A percentile compares a stretch with the other conserved stretches of the same genome.
Conservation (phyloP, 2,329 filamentous ascomycete genomes). For the Didymella sp. region DNA sequence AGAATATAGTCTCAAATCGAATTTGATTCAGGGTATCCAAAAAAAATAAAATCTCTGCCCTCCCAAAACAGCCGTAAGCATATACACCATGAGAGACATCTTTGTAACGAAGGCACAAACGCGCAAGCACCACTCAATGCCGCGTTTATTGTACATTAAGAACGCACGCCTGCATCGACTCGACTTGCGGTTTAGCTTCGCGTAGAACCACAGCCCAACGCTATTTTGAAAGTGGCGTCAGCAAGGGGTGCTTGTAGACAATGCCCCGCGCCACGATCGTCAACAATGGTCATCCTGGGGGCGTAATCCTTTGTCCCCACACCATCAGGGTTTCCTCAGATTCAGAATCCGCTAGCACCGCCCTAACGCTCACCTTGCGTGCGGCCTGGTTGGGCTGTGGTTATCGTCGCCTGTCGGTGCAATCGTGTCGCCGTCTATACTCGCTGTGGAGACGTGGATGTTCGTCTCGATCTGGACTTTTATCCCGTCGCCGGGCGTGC, state of each 20-base stretch:
- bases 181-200: not conserved
- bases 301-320: not conserved
- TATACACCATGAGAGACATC: not conserved
- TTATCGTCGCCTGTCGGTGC: not conserved
- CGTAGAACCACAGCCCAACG: not conserved
- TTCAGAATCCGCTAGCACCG: not conserved
- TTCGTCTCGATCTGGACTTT: constrained; percentile 44
- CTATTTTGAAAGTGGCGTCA: not conserved
- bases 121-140: constrained; percentile 6
- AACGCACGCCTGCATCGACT: not conserved
- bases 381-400: constrained; percentile 1
- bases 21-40: constrained; percentile 11
- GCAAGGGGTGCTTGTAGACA: not conserved
- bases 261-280: not conserved
- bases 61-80: constrained; percentile 9
- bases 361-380: not conserved
- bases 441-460: constrained; percentile 12
- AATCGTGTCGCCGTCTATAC: constrained; percentile 4
- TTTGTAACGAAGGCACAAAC: not conserved
- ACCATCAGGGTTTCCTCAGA: too few relatives aligned
- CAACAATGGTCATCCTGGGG: not conserved
- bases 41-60: not conserved
- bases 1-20: not conserved
- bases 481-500: constrained; percentile 33
- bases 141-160: constrained; percentile 11